Evolutionary conservation across 2,329 filamentous ascomycete species (phyloP), one percentile per base, ranked within the genome.

Genomic region (Colletotrichum somersetense): DNA sequence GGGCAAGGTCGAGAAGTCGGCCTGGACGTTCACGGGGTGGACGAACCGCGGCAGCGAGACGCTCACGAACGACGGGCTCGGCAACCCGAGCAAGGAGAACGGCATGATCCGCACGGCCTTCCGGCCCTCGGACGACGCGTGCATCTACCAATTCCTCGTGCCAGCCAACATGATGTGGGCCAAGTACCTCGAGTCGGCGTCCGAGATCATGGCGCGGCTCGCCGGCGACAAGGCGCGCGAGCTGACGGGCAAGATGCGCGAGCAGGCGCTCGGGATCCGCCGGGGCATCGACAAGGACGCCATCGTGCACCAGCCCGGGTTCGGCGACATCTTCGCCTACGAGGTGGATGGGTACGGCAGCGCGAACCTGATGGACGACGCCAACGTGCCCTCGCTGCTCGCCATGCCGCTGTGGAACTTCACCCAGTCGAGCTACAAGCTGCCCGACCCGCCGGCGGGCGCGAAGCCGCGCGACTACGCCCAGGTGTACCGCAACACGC

Each of bases 121-220:
- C 83, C 88, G 94, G 0, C 94, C 94, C 0, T 94, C 92, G 67
- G 94, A 97, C 79, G 94, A 97, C 79, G 89, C 93, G 10, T 93
- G 92, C 1, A 94, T 93, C 63, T 90, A 94, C 74, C 94, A 96
- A 78, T 96, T 95, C 80, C 91, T 97, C 76, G 93, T 98, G 76
- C 96, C 96, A 0, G 91, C 93, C 33, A 98, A 98, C 80, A 94
- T 94, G 91, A 93, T 94, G 91, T 91, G 94, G 75, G 86, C 91
- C 35, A 83, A 87, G 26, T 92, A 90, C 76, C 85, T 95, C 5
- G 82, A 83, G 14, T 83, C 85, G 0, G 80, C 86, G 75, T 77
- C 85, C 78, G 71, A 81, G 74, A 83, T 88, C 73, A 86, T 87
- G 81, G 78, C 80, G 18, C 76, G 76, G 18, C 78, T 88, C 2